Percentiles rank a stretch among this genome's conserved stretches.
Conservation (phyloP, 805 yeast species). For the Lipomyces yamadae region DNA sequence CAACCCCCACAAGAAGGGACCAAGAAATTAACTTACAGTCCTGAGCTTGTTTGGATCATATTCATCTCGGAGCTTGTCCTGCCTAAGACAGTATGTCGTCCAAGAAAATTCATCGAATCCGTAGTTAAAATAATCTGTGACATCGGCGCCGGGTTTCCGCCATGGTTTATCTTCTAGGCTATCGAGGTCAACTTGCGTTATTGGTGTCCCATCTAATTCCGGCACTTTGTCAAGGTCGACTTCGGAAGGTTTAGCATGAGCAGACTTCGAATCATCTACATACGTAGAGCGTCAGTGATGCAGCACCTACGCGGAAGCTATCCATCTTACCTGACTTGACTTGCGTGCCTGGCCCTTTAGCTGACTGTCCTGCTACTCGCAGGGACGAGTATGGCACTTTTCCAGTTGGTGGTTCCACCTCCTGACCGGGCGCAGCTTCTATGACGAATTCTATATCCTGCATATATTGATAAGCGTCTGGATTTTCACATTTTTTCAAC, state of each 20-base stretch:
- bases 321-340: not conserved
- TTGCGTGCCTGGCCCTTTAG: constrained; percentile 37
- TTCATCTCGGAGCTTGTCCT: constrained; percentile 77
- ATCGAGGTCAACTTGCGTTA: constrained; percentile 79
- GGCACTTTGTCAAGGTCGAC: constrained; percentile 77
- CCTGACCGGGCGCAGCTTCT: constrained; percentile 49
- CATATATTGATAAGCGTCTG: constrained; percentile 42
- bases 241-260: constrained; percentile 43
- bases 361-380: constrained; percentile 44
- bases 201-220: constrained; percentile 75
- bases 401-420: constrained; percentile 42
- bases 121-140: constrained; percentile 91
- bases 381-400: constrained; percentile 36
- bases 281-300: not conserved
- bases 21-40: constrained; percentile 35
- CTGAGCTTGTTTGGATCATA: constrained; percentile 82
- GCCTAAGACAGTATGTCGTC: constrained; percentile 89
- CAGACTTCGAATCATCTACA: constrained; percentile 9
- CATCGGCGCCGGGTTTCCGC: constrained; percentile 96
- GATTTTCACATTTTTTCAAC: constrained; percentile 1
- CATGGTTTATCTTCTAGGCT: constrained; percentile 93
- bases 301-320: constrained; percentile 20
- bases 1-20: not conserved
- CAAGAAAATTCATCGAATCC: constrained; percentile 97
- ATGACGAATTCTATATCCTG: constrained; percentile 86